Conservation (phyloP, 2,329 filamentous ascomycete genomes). For the Colletotrichum australisinense region DNA sequence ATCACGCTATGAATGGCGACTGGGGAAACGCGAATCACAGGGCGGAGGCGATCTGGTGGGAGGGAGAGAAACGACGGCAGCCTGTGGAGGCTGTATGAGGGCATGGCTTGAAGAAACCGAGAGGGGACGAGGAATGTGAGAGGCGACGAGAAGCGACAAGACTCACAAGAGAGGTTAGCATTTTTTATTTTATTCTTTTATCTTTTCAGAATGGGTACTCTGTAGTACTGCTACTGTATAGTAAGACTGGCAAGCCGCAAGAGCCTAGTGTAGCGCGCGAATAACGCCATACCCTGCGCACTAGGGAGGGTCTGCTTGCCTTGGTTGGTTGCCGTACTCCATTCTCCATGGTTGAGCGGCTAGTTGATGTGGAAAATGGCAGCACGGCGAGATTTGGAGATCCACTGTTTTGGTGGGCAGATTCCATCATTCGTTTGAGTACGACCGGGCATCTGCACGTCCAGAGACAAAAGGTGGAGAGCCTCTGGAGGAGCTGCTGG, state of each 20-base stretch:
- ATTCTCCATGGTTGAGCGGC: slow-evolving; percentile 33
- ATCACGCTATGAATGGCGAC: slow-evolving; percentile 24
- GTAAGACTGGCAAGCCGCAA: slow-evolving; percentile 6
- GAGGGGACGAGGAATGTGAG: slow-evolving; percentile 13
- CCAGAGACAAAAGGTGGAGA: slow-evolving; percentile 33
- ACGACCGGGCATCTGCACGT: slow-evolving; percentile 33
- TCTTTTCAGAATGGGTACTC: slow-evolving; percentile 18
- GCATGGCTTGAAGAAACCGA: slow-evolving; percentile 10
- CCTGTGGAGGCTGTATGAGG: slow-evolving; percentile 30
- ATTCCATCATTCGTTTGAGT: slow-evolving; percentile 36
- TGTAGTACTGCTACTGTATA: neutral
- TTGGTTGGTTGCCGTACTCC: slow-evolving; percentile 33
- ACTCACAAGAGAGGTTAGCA: slow-evolving; percentile 23
- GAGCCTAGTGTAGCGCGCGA: slow-evolving; percentile 34
- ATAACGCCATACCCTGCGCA: slow-evolving; percentile 35
- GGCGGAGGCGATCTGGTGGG: slow-evolving; percentile 33
- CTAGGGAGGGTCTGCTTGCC: slow-evolving; percentile 31
- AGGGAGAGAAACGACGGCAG: slow-evolving; percentile 29
- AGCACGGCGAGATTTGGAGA: slow-evolving; percentile 34
- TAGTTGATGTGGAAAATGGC: slow-evolving; percentile 35
- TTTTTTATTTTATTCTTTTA: neutral
- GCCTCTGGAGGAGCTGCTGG: slow-evolving; percentile 26
- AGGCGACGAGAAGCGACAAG: slow-evolving; percentile 12
- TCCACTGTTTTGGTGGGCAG: slow-evolving; percentile 33
- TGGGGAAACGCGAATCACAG: slow-evolving; percentile 35